Base-by-base conservation (phyloP, 2,329 filamentous ascomycete species). In the Sclerotinia minor region DNA sequence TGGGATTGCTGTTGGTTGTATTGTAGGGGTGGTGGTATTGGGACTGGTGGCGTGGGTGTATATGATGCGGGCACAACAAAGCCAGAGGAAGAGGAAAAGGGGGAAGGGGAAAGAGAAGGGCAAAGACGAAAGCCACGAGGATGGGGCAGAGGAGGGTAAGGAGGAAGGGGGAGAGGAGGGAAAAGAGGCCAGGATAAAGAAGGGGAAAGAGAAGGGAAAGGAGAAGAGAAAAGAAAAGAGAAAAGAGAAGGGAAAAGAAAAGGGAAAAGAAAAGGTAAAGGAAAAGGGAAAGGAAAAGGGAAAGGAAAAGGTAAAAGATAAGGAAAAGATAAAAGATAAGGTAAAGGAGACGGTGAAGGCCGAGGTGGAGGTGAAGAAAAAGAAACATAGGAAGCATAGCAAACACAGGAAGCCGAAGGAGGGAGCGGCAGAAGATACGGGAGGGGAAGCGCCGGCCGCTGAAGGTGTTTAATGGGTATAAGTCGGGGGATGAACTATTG, bases 1-100 rank as follows among this genome's bases (percentile, higher is more conserved):
- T 17, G 64, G 53, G n/a, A 65, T 65, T 21, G 53, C 59, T 0
- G 35, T 59, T 21, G 64, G 64, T 1, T 65, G 64, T 41, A 57
- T 65, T 11, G 5, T 65, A 26, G 53, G 64, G 7, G 32, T 59
- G 5, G 26, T 59, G 32, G n/a, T 59, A 17, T n/a, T 65, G 17
- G 64, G 38, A 4, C 21, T 59, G 53, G 17, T 59, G 19, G 53
- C 44, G 3, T 65, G 45, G 53, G 32, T 59, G 4, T 59, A 59
- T n/a, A 17, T 50, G 26, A 59, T 47, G 53, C 47, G 38, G 26
- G 32, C 15, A 17, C 50, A 57, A 29, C n/a, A 35, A 21, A 57
- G 26, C 9, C 53, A 11, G 7, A 59, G n/a, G 26, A 65, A 59
- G 32, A 65, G 29, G 26, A 35, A 17, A 13, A 65, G 47, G n/a